Percentiles rank a stretch among this genome's conserved stretches.
Conservation (phyloP, 2,329 filamentous ascomycete species). For the Ustilaginoidea virens region DNA sequence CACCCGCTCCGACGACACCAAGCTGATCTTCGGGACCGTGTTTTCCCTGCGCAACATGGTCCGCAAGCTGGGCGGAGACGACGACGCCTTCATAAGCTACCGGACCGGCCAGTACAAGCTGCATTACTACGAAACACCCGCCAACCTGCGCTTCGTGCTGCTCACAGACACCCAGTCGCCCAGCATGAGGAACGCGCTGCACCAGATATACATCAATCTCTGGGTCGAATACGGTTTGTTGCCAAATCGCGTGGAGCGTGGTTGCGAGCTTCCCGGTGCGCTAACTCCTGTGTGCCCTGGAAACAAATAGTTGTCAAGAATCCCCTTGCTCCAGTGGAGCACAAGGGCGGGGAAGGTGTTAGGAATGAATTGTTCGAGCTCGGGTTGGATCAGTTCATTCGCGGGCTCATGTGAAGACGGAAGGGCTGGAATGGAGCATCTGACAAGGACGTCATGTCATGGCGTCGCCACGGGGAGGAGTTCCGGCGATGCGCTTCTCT, state of each 20-base stretch:
- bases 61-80: conserved; percentile 81
- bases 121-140: conserved; percentile 97
- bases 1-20: conserved; percentile 62
- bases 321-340: conserved; percentile 51
- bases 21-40: conserved; percentile 92
- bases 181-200: conserved; percentile 85
- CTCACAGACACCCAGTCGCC: conserved; percentile 78
- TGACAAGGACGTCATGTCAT: too few species aligned
- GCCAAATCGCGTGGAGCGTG: too few species aligned
- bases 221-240: conserved; percentile 83
- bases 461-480: too few species aligned
- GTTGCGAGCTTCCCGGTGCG: too few species aligned
- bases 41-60: conserved; percentile 96
- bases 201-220: conserved; percentile 97
- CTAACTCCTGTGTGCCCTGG: too few species aligned
- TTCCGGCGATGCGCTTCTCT: background rate
- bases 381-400: conserved; percentile 63
- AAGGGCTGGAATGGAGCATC: background rate
- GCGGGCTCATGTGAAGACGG: conserved; percentile 45
- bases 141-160: conserved; percentile 92
- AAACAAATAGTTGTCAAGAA: conserved; percentile 60
- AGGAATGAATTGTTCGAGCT: conserved; percentile 57
- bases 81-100: conserved; percentile 90
- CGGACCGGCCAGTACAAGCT: conserved; percentile 93
- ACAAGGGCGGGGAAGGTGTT: conserved; percentile 53